These are phyloP conservation scores for Trypanosoma melophagium DNA, from an alignment of 208 protist genomes.

Conservation along the genomic window DNA sequence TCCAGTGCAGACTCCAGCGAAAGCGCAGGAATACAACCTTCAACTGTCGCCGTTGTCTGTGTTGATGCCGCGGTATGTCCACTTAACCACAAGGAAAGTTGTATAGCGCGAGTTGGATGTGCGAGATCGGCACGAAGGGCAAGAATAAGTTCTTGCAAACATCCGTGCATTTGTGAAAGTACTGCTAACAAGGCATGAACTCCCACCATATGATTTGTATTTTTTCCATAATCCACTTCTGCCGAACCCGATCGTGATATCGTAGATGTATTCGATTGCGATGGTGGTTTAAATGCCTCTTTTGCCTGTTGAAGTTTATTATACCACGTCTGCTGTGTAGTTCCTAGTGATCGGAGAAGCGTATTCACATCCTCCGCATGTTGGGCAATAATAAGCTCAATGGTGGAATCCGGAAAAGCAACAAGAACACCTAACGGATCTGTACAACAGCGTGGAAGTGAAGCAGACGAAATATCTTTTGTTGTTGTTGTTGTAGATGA, in stretches of 20 bases:
- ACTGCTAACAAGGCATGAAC: conserved; percentile 45
- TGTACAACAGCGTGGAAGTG: conserved; percentile 23
- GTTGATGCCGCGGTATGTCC: background rate
- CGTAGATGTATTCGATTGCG: background rate
- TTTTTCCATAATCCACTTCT: too few relatives aligned
- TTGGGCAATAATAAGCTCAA: conserved; percentile 56
- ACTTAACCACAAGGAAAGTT: conserved; percentile 18
- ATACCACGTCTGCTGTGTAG: conserved; percentile 48
- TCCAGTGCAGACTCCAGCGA: conserved; percentile 19
- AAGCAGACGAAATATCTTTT: conserved; percentile 9
- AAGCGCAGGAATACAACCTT: background rate
- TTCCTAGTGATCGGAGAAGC: conserved; percentile 42
- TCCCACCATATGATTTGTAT: conserved; percentile 23
- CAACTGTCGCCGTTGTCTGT: background rate
- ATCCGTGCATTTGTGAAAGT: conserved; percentile 49
- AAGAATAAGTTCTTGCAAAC: conserved; percentile 57
- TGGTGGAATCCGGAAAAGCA: conserved; percentile 36
- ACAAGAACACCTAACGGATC: conserved; percentile 60
- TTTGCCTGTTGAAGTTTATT: conserved; percentile 39
- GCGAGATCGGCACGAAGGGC: conserved; percentile 41
- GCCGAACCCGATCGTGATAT: background rate
- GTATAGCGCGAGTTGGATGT: conserved; percentile 32
- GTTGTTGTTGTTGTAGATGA: too few relatives aligned
- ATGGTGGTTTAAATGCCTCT: conserved; percentile 10
- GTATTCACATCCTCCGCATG: conserved; percentile 52